Evolutionary conservation across 1,139 yeast genomes (phyloP).

Genomic region (Yamadazyma trypodendri): DNA sequence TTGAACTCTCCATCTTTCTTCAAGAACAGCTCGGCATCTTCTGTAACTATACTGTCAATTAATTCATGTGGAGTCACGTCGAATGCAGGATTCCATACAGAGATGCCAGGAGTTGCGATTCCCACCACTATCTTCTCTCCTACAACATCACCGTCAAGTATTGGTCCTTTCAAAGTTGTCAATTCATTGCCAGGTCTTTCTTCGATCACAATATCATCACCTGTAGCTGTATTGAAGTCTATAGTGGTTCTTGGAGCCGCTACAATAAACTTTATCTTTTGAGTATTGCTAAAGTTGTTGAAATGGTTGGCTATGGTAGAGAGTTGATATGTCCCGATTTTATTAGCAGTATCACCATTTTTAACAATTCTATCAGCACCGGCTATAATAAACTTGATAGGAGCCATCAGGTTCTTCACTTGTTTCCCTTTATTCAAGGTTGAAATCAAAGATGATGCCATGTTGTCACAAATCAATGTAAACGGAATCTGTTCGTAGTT

Average conservation of each 20-base stretch:
- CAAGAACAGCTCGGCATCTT: conserved; percentile 51
- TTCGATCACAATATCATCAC: conserved; percentile 79
- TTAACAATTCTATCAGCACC: conserved; percentile 96
- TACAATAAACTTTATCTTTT: conserved; percentile 74
- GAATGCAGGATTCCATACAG: conserved; percentile 95
- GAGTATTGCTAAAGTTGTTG: conserved; percentile 37
- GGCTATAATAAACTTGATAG: conserved; percentile 84
- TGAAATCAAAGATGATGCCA: conserved; percentile 75
- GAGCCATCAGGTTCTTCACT: conserved; percentile 38
- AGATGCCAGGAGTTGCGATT: conserved; percentile 80
- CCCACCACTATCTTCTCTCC: conserved; percentile 60
- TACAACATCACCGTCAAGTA: conserved; percentile 30
- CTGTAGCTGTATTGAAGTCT: conserved; percentile 63
- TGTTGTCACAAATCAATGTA: conserved; percentile 85
- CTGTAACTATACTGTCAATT: conserved; percentile 89
- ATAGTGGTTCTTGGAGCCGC: conserved; percentile 95
- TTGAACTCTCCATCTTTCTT: conserved; percentile 42
- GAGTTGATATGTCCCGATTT: conserved; percentile 93
- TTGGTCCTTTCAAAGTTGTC: conserved; percentile 71
- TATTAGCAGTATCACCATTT: conserved; percentile 95
- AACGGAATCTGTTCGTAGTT: conserved; percentile 85
- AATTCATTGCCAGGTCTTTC: conserved; percentile 82
- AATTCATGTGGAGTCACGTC: conserved; percentile 85
- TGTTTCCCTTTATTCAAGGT: conserved; percentile 21
- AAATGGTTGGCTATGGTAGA: conserved; percentile 59